Evolutionary conservation across 768 basidiomycete genomes (phyloP), one percentile per base, ranked within the genome.

Genomic region (Glaciozyma martinii): DNA sequence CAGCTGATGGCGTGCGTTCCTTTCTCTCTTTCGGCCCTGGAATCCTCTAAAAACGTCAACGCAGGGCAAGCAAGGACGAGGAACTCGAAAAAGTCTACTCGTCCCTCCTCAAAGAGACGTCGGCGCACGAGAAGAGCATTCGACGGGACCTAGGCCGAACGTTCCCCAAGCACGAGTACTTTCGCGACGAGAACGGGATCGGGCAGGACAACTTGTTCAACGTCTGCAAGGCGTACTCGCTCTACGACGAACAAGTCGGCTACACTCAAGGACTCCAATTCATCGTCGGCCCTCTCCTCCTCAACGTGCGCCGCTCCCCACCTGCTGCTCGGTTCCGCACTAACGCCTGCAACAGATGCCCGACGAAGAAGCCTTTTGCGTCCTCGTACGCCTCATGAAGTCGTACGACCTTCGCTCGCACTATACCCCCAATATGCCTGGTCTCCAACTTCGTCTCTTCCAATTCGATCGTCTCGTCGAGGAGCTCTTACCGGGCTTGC

Each of bases 371-470:
- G 94, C 94, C 0, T 99, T 99, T 76, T 94, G 88, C 68, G 83
- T 98, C 16, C 82, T 98, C 15, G 92, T 97, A 33, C 82, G 95
- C 60, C 77, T 99, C 21, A 98, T 98, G 95, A 81, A 95, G 65
- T 88, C 93, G 1, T 98, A 99, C 75, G 93, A 94, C 76, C 81
- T 98, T 3, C 85, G 94, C 52, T 91, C 91, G 1, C 94, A 97
- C 77, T 99, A 92, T 78, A 80, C 97, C n/a, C 93, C 95, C 5
- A 94, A 99, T 74, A 99, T 99, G 95, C 95, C 95, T 1, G 94
- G 91, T 71, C 76, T 99, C 8, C 95, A 98, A 75, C 79, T 92
- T 50, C 89, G 94, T 27, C 82, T 99, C 23, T 82, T 79, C 74
- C 81, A 99, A 85, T 97, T 98, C 77, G 95, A 98, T 75, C 88